These are phyloP conservation scores for Helminthosporium solani DNA, from an alignment of 2,329 filamentous ascomycete genomes.

Conservation along the genomic window DNA sequence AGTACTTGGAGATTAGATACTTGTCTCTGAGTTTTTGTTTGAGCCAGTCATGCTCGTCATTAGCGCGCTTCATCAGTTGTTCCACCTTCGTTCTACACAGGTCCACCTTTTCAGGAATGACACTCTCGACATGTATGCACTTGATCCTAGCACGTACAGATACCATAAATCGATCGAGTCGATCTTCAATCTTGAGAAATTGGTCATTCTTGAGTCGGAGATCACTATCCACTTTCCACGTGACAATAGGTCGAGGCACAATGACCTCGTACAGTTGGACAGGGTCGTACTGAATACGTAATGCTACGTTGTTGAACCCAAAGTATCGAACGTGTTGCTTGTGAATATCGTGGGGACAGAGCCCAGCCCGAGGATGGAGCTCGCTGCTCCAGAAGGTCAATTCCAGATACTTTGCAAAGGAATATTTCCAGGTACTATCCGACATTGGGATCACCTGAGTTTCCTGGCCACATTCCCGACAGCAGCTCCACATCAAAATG, in stretches of 20 bases:
- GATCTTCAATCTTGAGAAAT: slow-evolving; percentile 75
- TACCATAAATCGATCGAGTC: slow-evolving; percentile 81
- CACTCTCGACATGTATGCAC: slow-evolving; percentile 87
- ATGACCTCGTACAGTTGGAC: slow-evolving; percentile 93
- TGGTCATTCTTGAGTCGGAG: slow-evolving; percentile 90
- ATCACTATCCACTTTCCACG: slow-evolving; percentile 97
- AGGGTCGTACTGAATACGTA: slow-evolving; percentile 88
- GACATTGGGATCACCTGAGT: slow-evolving; percentile 91
- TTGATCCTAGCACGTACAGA: slow-evolving; percentile 82
- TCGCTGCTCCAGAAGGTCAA: slow-evolving; percentile 93
- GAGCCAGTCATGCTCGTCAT: slow-evolving; percentile 76
- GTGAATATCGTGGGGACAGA: slow-evolving; percentile 90
- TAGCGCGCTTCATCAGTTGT: slow-evolving; percentile 70
- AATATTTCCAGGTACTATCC: slow-evolving; percentile 94
- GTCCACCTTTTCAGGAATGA: slow-evolving; percentile 82
- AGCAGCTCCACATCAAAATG: slow-evolving; percentile 97
- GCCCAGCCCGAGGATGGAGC: slow-evolving; percentile 68
- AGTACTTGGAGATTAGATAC: slow-evolving; percentile 93
- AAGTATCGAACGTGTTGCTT: slow-evolving; percentile 92
- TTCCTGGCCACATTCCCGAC: slow-evolving; percentile 87
- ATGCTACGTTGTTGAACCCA: slow-evolving; percentile 77
- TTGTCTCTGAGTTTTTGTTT: slow-evolving; percentile 79
- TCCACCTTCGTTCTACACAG: slow-evolving; percentile 82
- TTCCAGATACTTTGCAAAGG: slow-evolving; percentile 97
- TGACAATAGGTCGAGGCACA: slow-evolving; percentile 84